Evolutionary conservation across 495 filamentous ascomycete species (phyloP), one percentile per base, ranked within the genome.

Genomic region (Hyaloscypha variabilis): DNA sequence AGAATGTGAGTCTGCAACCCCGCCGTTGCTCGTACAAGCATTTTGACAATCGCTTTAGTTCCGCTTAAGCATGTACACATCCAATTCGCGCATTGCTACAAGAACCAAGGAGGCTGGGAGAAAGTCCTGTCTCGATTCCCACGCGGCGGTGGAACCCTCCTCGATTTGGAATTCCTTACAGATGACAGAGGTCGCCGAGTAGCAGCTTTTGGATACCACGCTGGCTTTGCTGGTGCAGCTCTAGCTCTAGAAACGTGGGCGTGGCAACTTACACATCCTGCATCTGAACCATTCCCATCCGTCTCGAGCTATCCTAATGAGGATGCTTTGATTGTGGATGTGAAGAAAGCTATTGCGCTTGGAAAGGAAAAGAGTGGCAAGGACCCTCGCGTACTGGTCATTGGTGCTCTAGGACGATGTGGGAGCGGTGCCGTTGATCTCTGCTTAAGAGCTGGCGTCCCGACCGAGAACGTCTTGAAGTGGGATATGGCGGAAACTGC

Each of bases 401-500:
- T 88, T 60, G 87, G 87, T 52, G 87, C 87, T 10, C 76, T 96
- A 25, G 94, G 95, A 60, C 89, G 94, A 59, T 97, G 94, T 74
- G 95, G 94, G 25, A 85, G 82, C 13, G 95, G 94, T 52, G 92
- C 95, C 26, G 88, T 96, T 4, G 88, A 94, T 58, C 78, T 95
- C 63, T 91, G 89, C 69, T 81, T 85, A 70, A 87, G 88, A 77
- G 89, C 87, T 25, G 94, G 93, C 52, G 80, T 97, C 31, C 85
- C 88, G 13, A 84, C 88, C 21, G 84, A 86, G 64, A 85, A 91
- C 69, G 87, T 97, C 68, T 76, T 94, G 70, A 86, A 93, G 81
- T 97, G 94, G 94, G 95, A 98, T 82, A 83, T 99, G 77, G 87
- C 82, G 2, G 95, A 97, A 85, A 97, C 94, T n/a, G 81, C 78